Base-by-base conservation (phyloP, 2,329 filamentous ascomycete species). In the Venturia nashicola region DNA sequence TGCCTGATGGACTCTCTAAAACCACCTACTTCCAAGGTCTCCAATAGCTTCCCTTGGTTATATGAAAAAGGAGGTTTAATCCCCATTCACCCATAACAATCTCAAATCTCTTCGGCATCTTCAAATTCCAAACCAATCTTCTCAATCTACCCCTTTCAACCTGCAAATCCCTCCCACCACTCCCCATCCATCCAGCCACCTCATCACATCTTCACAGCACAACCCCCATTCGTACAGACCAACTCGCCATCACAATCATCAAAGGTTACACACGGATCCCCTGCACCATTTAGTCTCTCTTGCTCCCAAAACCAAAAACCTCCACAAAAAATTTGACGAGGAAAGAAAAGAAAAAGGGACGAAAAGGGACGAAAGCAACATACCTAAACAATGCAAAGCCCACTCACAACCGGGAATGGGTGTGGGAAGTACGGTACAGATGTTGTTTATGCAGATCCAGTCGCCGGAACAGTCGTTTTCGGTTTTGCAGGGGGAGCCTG, bases 221-320 rank as follows among this genome's bases (percentile, higher is more conserved):
- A 51, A 27, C 32, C 20, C 46, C 14, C 5, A 2, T 51, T 20
- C 20, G 18, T 61, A 18, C 39, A 61, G 11, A 43, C 8, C 59
- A 46, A 61, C 5, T 61, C 43, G n/a, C 36, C 59, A 61, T 32
- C 32, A 16, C 39, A 61, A 61, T 43, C 59, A 60, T 60, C 40
- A 59, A 59, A 39, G 7, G 55, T 46, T 27, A 36, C 20, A 46
- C 39, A 42, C 5, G 43, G 23, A 43, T 34, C 59, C 18, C 39
- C 59, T 61, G 11, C 3, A 23, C 14, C 2, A 16, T 14, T 43
- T 8, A 43, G 14, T 12, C 36, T 27, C 36, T 61, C 34, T 20
- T 39, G n/a, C 12, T 7, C 11, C 11, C 36, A 39, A 5, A 5
- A 36, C 34, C 5, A 36, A 39, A 39, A 39, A 39, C 36, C 6